phyloP scores from a whole-genome alignment of 1,284 basidiomycete genomes.

The Cryptococcus sp. region DNA sequence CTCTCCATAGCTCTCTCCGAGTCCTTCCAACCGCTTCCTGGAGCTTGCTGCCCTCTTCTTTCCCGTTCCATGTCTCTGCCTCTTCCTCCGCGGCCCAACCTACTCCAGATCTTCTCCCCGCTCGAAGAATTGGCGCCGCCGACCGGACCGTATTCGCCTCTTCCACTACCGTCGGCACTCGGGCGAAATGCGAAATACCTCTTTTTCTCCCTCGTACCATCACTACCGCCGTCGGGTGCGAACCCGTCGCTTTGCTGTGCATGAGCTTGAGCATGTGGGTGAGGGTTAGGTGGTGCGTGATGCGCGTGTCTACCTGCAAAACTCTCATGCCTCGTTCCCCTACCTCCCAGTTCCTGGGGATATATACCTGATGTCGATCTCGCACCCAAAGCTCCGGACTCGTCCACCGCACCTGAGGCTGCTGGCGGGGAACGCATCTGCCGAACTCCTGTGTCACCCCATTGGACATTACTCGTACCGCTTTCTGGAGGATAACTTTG shows the following conservation, averaged over 20 bases:
- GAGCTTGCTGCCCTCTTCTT: too few relatives aligned
- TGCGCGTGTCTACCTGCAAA: not conserved
- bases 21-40: not conserved
- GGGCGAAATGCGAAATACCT: conserved; percentile 12
- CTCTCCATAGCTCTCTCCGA: not conserved
- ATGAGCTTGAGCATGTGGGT: not conserved
- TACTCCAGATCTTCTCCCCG: conserved; percentile 10
- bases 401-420: not conserved
- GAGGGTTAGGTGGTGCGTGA: not conserved
- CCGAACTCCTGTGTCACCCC: not conserved
- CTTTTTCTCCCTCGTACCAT: conserved; percentile 12
- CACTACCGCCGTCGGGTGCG: not conserved
- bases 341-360: not conserved
- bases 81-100: not conserved
- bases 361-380: too few relatives aligned
- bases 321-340: not conserved
- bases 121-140: not conserved
- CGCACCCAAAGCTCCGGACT: not conserved
- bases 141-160: conserved; percentile 2
- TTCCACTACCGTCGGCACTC: not conserved
- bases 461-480: not conserved
- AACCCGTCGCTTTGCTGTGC: not conserved
- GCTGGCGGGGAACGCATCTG: not conserved
- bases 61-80: too few relatives aligned
- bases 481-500: not conserved